Conservation (phyloP, 192 early-diverging fungal species). For the Dissophora ornata region DNA sequence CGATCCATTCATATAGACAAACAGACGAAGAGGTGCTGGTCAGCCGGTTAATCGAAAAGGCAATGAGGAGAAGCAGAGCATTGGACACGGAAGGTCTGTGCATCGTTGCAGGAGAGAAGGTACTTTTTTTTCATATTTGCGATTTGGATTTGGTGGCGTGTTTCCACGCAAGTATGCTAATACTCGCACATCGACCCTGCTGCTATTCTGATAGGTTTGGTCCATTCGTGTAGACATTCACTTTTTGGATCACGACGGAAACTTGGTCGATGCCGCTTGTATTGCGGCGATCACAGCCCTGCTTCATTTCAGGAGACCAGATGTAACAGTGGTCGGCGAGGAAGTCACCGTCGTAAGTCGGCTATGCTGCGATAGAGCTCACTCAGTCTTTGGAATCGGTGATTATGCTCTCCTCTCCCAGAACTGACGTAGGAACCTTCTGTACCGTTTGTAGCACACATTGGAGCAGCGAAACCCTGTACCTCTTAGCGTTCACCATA, state of each 20-base stretch:
- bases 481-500: conserved; percentile 94
- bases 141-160: too few species aligned
- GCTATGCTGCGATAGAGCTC: neutral
- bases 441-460: conserved; percentile 78
- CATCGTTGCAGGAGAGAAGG: conserved; percentile 95
- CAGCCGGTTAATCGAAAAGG: conserved; percentile 88
- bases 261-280: conserved; percentile 90
- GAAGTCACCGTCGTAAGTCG: conserved; percentile 87
- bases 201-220: conserved; percentile 78
- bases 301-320: conserved; percentile 92
- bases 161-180: too few species aligned
- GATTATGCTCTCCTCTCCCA: too few species aligned
- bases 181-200: too few species aligned
- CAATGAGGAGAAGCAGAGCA: conserved; percentile 83
- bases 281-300: conserved; percentile 92
- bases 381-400: neutral
- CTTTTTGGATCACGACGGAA: conserved; percentile 95
- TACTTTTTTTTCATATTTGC: too few species aligned
- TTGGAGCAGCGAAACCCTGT: conserved; percentile 91
- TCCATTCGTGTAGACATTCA: conserved; percentile 89
- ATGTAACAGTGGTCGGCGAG: conserved; percentile 92
- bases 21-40: conserved; percentile 89
- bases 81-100: conserved; percentile 98
- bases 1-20: conserved; percentile 53
- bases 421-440: too few species aligned